A percentile compares a stretch with the other conserved stretches of the same genome.
phyloP scores from a whole-genome alignment of 768 basidiomycete species.

The Piloderma croceum region DNA sequence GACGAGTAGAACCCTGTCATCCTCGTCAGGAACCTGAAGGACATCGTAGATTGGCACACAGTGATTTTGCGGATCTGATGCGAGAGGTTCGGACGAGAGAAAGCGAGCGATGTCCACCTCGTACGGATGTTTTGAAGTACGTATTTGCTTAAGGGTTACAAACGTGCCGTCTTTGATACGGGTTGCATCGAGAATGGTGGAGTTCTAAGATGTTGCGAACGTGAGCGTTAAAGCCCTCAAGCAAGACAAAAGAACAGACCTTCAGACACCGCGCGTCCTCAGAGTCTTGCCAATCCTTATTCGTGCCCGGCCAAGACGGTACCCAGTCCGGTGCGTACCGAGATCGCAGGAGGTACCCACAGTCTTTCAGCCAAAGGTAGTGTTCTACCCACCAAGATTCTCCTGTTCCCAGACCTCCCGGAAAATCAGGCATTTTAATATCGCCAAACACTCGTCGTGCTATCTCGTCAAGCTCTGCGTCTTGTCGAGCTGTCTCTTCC shows the following conservation, averaged over 20 bases:
- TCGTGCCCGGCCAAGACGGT: slow-evolving; percentile 11
- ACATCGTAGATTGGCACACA: slow-evolving; percentile 24
- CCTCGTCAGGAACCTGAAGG: slow-evolving; percentile 12
- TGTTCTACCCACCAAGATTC: slow-evolving; percentile 13
- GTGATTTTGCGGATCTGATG: slow-evolving; percentile 24
- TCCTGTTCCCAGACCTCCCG: no score
- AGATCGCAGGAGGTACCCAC: slow-evolving; percentile 13
- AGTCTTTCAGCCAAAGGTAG: slow-evolving; percentile 10
- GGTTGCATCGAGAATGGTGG: slow-evolving; percentile 9
- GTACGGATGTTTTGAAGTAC: slow-evolving; percentile 9
- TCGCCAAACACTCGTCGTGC: no score
- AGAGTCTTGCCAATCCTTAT: not conserved
- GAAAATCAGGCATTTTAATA: no score
- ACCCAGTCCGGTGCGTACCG: slow-evolving; percentile 16
- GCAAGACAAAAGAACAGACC: slow-evolving; percentile 1
- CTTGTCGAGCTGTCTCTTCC: no score
- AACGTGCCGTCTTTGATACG: slow-evolving; percentile 5
- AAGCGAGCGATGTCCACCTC: slow-evolving; percentile 22
- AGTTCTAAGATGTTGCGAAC: not conserved
- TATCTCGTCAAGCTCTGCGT: no score
- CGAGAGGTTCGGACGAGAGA: slow-evolving; percentile 16
- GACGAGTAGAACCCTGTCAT: slow-evolving; percentile 22
- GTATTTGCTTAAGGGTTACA: slow-evolving; percentile 7
- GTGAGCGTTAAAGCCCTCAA: no score
- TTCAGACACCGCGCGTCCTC: not conserved